Percentiles rank a stretch among this genome's conserved stretches.
Conservation (phyloP, 331 rosid genomes). For the Arachis monticola region DNA sequence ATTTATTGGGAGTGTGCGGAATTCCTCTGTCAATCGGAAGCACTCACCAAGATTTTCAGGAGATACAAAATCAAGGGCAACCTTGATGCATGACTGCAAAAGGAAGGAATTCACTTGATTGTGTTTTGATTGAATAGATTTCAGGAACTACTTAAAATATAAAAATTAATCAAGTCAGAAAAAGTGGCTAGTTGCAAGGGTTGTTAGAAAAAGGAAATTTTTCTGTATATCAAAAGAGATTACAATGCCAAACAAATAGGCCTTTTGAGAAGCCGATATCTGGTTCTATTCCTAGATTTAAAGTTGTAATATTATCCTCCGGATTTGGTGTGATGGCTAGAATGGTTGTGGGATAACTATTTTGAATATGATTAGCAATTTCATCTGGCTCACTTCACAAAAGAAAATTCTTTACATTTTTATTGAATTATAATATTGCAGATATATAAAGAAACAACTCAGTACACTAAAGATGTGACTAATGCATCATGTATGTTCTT, state of each 20-base stretch:
- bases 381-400: too few relatives aligned
- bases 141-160: not conserved
- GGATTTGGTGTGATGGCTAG: too few relatives aligned
- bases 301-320: too few relatives aligned
- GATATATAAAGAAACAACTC: not conserved
- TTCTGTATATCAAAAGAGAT: too few relatives aligned
- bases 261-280: too few relatives aligned
- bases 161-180: constrained; percentile 3
- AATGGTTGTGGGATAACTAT: too few relatives aligned
- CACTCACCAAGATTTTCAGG: constrained; percentile 65
- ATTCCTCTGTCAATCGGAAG: constrained; percentile 55
- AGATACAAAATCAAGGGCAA: constrained; percentile 63
- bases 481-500: not conserved
- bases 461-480: not conserved
- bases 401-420: too few relatives aligned
- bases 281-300: too few relatives aligned
- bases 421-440: not conserved
- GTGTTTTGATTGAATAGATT: not conserved
- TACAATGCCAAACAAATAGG: too few relatives aligned
- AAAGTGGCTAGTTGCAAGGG: not conserved
- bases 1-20: constrained; percentile 55
- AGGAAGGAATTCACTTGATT: not conserved
- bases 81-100: constrained; percentile 61
- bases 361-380: too few relatives aligned
- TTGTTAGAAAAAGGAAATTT: not conserved